Evolutionary conservation across 106 monocot genomes (phyloP), one percentile per base, ranked within the genome.

Genomic region (Dioscorea alata): DNA sequence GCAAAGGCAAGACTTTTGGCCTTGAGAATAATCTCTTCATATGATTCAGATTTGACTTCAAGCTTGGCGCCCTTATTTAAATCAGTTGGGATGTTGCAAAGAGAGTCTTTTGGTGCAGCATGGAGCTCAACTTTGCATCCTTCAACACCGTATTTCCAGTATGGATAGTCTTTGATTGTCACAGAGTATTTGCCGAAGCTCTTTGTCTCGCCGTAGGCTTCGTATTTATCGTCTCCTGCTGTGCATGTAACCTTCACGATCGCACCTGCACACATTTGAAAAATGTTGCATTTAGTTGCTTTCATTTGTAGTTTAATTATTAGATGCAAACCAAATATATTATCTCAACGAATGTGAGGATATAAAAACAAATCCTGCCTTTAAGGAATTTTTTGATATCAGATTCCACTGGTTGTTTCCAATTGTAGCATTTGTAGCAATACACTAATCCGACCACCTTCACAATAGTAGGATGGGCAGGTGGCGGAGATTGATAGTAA

Each of bases 401-500:
- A 7, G 90, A 83, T 49, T 78, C 51, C 20, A 21, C 17, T 23
- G 86, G 82, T 33, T 85, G 33, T 28, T 57, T n/a, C 79, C 79
- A 72, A 59, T 85, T 69, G 52, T 77, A 89, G 71, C 89, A 89
- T 42, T 76, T 74, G 57, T 78, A 81, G 75, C 90, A 90, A 64
- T 83, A 90, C 19, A 90, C 90, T 48, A 73, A 73, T 53, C 90
- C 90, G 21, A 75, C 69, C 17, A 90, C 82, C 77, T 75, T 78
- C n/a, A 90, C 28, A 10, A 58, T 53, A 8, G 76, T 42, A 52
- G 19, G 61, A 24, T 79, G 59, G 20, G 62, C 64, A 14, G 52
- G 78, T 21, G 66, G 72, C 35, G 68, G 68, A 56, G 68, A 42
- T 8, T 8, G 42, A 42, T 42, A 42, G 42, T 42, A 42, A 10